Evolutionary conservation across 371 early-diverging fungal genomes (phyloP).

Genomic region (Encephalitozoon cuniculi): DNA sequence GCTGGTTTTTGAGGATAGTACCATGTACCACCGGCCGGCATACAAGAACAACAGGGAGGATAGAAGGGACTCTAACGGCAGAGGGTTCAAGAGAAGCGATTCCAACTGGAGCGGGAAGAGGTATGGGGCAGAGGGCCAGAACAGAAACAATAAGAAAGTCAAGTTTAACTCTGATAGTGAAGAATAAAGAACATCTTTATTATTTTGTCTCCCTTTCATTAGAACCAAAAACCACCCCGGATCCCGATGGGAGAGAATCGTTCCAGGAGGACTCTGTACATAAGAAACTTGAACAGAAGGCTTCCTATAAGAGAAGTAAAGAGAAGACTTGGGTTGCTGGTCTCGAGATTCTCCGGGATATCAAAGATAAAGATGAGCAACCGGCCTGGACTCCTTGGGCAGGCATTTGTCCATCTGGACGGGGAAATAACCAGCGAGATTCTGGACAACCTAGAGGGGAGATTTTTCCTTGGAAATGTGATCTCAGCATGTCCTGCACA

Average conservation of each 20-base stretch:
- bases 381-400: background rate
- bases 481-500: background rate
- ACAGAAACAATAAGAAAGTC: background rate
- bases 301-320: background rate
- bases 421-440: background rate
- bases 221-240: background rate
- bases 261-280: background rate
- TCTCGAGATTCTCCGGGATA: background rate
- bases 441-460: background rate
- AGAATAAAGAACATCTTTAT: slow-evolving; percentile 5
- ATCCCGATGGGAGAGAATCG: background rate
- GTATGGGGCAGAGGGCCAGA: background rate
- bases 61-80: background rate
- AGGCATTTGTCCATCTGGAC: slow-evolving; percentile 6
- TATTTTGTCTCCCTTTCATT: background rate
- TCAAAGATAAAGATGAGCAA: slow-evolving; percentile 3
- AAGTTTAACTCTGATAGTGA: slow-evolving; percentile 1
- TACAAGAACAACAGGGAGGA: slow-evolving; percentile 20
- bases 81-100: background rate
- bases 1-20: slow-evolving; percentile 52
- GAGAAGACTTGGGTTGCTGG: background rate
- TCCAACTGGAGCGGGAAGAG: background rate
- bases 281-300: background rate
- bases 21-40: slow-evolving; percentile 42
- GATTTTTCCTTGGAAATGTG: background rate